Base-by-base conservation (phyloP, 805 yeast species). In the Saccharomyces jurei region DNA sequence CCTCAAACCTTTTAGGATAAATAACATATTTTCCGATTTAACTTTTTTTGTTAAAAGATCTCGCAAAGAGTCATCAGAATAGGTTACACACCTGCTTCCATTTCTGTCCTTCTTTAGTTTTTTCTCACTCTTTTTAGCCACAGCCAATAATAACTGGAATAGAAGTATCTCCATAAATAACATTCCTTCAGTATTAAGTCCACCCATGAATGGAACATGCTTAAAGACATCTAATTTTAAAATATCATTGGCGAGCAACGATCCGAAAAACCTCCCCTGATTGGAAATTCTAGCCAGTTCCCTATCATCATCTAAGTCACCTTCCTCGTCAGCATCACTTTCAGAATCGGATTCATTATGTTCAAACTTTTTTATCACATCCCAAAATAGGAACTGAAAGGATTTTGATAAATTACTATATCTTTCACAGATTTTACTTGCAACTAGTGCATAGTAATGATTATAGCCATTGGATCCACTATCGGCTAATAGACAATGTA, bases 351-450 rank as follows among this genome's bases (percentile, higher is more conserved):
- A 63, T 25, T 71, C 76, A 1, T 78, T 81, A 1, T 77, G 81
- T 58, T 88, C 96, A 48, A 89, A 73, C 36, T 83, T 88, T 60
- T 83, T 83, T 17, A 91, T 63, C 48, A 83, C 77, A 68, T 94
- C 96, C 98, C 98, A 94, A 46, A 94, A 75, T 62, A 82, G 75
- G 67, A 94, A 90, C 66, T 92, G 97, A 62, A 94, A 86, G 0
- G 96, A 82, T 69, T 91, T 90, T 65, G 87, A 79, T 68, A 87
- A 72, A 1, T 83, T 75, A 61, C 89, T 96, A 25, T 81, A 80
- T 30, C 66, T 56, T 30, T 83, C 84, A 63, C 96, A 87, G 28
- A 91, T 71, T 62, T 87, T 87, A 27, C 77, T 77, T 0, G 96
- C 95, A 32, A 94, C 78, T 26, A 87, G 71, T 0, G 91, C 87